phyloP scores from a whole-genome alignment of 768 basidiomycete genomes.

The Hericium coralloides region DNA sequence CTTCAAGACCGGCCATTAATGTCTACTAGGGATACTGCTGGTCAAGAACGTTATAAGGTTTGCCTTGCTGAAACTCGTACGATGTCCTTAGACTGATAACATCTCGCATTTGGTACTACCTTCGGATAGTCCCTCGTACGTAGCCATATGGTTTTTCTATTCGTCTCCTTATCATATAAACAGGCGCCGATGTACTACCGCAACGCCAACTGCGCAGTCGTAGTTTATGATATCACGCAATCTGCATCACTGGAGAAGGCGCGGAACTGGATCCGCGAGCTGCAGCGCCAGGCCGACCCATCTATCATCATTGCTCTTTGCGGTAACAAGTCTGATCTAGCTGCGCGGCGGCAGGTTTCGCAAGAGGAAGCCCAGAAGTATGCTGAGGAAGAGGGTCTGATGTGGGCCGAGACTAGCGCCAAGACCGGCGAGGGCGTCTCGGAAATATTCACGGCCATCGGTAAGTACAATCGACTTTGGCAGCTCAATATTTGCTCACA shows the following conservation, averaged over 20 bases:
- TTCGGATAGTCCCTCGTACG: conserved; percentile 36
- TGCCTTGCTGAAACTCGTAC: conserved; percentile 11
- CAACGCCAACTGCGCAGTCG: conserved; percentile 89
- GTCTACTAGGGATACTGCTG: conserved; percentile 78
- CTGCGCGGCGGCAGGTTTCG: conserved; percentile 75
- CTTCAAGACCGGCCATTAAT: background rate
- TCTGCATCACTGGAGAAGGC: conserved; percentile 89
- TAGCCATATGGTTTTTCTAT: conserved; percentile 3
- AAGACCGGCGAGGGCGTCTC: conserved; percentile 83
- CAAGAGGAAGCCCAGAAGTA: conserved; percentile 89
- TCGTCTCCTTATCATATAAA: background rate
- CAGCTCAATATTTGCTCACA: background rate
- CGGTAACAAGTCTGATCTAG: conserved; percentile 90
- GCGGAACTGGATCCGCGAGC: conserved; percentile 90
- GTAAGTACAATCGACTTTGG: conserved; percentile 30
- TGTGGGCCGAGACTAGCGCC: conserved; percentile 90
- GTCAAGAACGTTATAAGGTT: conserved; percentile 91
- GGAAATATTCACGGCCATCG: conserved; percentile 81
- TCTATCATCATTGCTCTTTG: conserved; percentile 94
- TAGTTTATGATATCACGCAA: conserved; percentile 95
- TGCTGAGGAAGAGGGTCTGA: conserved; percentile 83
- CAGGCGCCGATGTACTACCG: conserved; percentile 96
- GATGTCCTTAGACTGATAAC: conserved; percentile 1
- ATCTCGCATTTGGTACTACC: background rate
- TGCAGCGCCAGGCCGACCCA: conserved; percentile 96